These are phyloP conservation scores for Stephania japonica DNA, from an alignment of 164 flowering plant species.

Conservation along the genomic window DNA sequence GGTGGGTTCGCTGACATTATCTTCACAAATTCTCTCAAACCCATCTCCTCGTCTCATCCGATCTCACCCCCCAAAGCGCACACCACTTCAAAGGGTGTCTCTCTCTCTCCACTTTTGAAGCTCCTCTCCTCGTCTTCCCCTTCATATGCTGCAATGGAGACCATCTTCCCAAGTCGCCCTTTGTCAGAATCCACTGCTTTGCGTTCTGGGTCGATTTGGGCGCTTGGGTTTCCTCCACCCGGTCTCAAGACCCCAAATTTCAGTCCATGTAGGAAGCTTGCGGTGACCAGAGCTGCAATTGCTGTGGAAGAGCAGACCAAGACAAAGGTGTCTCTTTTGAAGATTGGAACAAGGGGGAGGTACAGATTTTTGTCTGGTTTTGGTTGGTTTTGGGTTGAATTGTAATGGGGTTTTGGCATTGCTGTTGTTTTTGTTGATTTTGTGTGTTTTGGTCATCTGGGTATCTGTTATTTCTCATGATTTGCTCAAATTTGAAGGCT, in stretches of 20 bases:
- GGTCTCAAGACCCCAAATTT: slow-evolving; percentile 18
- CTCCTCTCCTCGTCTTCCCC: background rate
- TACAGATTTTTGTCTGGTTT: slow-evolving; percentile 14
- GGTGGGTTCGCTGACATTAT: slow-evolving; percentile 29
- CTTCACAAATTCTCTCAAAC: background rate
- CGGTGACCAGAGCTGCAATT: slow-evolving; percentile 46
- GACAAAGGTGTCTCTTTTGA: slow-evolving; percentile 52
- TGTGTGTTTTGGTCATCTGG: background rate
- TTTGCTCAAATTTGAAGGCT: background rate
- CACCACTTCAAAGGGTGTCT: background rate
- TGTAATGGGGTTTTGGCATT: background rate
- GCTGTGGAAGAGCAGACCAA: slow-evolving; percentile 50
- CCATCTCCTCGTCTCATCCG: slow-evolving; percentile 2
- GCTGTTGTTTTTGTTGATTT: background rate
- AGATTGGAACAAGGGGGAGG: slow-evolving; percentile 95
- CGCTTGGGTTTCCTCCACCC: slow-evolving; percentile 33
- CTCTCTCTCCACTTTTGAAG: background rate
- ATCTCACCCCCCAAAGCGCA: no score
- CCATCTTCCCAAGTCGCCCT: slow-evolving; percentile 8
- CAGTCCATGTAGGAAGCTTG: slow-evolving; percentile 10
- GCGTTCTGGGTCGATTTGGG: slow-evolving; percentile 28
- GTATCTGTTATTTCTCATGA: background rate
- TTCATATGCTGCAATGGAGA: slow-evolving; percentile 19
- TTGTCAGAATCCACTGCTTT: slow-evolving; percentile 12
- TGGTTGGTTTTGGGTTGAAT: slow-evolving; percentile 4